phyloP scores from a whole-genome alignment of 2,329 filamentous ascomycete species.

The Nothopassalora personata region DNA sequence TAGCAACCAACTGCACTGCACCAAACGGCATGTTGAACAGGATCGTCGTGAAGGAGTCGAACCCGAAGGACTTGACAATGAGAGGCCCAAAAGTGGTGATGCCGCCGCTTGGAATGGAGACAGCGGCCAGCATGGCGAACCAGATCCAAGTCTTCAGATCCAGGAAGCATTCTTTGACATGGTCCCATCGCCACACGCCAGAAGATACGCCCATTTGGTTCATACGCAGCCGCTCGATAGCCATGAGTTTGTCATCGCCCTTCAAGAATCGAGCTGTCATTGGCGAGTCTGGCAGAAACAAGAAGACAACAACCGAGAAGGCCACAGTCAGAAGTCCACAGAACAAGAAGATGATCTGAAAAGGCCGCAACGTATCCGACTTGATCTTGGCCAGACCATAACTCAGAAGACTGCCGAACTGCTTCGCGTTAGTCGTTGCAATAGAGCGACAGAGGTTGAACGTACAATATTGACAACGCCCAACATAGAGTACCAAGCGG shows the following conservation, averaged over 20 bases:
- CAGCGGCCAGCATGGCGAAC: slow-evolving; percentile 36
- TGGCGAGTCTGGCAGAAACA: slow-evolving; percentile 60
- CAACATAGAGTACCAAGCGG: slow-evolving; percentile 29
- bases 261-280: slow-evolving; percentile 55
- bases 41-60: slow-evolving; percentile 51
- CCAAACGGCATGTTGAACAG: slow-evolving; percentile 59
- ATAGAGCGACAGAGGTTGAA: too few species aligned
- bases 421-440: not conserved
- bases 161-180: slow-evolving; percentile 49
- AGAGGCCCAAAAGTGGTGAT: slow-evolving; percentile 56
- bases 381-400: slow-evolving; percentile 27
- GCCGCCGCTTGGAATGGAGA: slow-evolving; percentile 55
- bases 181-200: slow-evolving; percentile 48
- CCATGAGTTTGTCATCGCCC: slow-evolving; percentile 53
- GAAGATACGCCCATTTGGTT: slow-evolving; percentile 41
- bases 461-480: slow-evolving; percentile 28
- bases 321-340: slow-evolving; percentile 44
- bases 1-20: slow-evolving; percentile 55
- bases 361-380: slow-evolving; percentile 18
- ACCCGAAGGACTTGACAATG: slow-evolving; percentile 56
- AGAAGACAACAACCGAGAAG: slow-evolving; percentile 48
- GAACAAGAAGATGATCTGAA: slow-evolving; percentile 29
- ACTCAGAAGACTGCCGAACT: slow-evolving; percentile 27
- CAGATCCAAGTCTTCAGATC: slow-evolving; percentile 59
- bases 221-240: slow-evolving; percentile 49